phyloP scores from a whole-genome alignment of 2,329 filamentous ascomycete genomes.

The Aspergillus sp. region DNA sequence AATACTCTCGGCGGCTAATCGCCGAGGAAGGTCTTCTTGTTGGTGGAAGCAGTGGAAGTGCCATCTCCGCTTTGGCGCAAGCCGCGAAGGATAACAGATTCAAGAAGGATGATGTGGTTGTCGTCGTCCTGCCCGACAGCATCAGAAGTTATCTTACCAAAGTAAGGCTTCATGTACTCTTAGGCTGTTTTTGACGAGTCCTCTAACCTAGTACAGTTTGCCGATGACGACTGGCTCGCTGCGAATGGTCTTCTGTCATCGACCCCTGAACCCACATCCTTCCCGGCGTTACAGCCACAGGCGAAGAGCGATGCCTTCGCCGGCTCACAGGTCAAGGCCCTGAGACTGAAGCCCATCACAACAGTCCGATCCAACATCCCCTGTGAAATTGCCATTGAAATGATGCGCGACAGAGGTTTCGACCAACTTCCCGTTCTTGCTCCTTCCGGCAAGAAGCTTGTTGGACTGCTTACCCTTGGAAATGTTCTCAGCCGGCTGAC shows the following conservation, averaged over 20 bases:
- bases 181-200: background rate
- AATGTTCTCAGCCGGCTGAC: constrained; percentile 92
- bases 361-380: constrained; percentile 71
- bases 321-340: constrained; percentile 74
- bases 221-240: constrained; percentile 97
- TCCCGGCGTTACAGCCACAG: constrained; percentile 33
- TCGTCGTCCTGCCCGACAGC: constrained; percentile 90
- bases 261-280: constrained; percentile 48
- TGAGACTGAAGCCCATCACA: constrained; percentile 91
- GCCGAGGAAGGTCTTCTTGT: constrained; percentile 91
- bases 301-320: constrained; percentile 67
- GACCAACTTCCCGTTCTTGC: constrained; percentile 92
- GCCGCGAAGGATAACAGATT: constrained; percentile 77
- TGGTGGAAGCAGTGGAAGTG: constrained; percentile 90
- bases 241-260: constrained; percentile 86
- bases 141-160: constrained; percentile 97
- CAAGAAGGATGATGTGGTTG: constrained; percentile 80
- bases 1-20: constrained; percentile 85
- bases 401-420: constrained; percentile 97
- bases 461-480: constrained; percentile 90
- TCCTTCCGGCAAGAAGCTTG: constrained; percentile 68
- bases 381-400: constrained; percentile 89
- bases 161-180: constrained; percentile 35
- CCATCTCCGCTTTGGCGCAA: constrained; percentile 77
- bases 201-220: constrained; percentile 60